phyloP scores from a whole-genome alignment of 2,329 filamentous ascomycete species.

The Clonostachys solani region DNA sequence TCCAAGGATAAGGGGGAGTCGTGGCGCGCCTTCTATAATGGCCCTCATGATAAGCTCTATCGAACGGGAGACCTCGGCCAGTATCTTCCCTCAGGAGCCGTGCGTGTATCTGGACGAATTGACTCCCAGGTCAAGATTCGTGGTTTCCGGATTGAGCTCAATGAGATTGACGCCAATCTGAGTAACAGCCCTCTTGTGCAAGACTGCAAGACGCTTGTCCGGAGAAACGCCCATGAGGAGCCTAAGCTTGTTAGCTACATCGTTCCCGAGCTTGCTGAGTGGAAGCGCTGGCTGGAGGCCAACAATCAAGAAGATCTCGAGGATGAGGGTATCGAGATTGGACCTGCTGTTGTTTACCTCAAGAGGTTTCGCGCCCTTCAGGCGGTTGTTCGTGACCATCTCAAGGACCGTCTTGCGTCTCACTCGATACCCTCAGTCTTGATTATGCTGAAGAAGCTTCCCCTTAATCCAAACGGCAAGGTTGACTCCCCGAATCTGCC shows the following conservation, averaged over 20 bases:
- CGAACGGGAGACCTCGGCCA: constrained; percentile 81
- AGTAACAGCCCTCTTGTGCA: constrained; percentile 70
- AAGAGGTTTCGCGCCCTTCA: constrained; percentile 42
- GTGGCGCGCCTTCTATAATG: constrained; percentile 76
- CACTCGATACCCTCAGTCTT: constrained; percentile 26
- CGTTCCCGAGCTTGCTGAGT: constrained; percentile 73
- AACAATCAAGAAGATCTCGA: constrained; percentile 49
- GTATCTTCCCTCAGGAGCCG: constrained; percentile 61
- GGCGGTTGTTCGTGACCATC: constrained; percentile 54
- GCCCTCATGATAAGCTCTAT: constrained; percentile 82
- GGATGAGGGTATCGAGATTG: constrained; percentile 45
- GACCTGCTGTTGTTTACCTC: constrained; percentile 31
- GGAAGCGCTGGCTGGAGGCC: constrained; percentile 61
- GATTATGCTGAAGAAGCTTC: constrained; percentile 45
- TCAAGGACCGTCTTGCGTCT: constrained; percentile 54
- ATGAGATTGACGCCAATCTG: constrained; percentile 85
- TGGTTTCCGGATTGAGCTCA: constrained; percentile 91
- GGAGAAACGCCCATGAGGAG: constrained; percentile 45
- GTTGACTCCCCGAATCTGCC: constrained; percentile 74
- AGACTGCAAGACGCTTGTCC: constrained; percentile 81
- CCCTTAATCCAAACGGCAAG: constrained; percentile 73
- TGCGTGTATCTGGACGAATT: constrained; percentile 73
- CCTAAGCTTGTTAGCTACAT: constrained; percentile 85
- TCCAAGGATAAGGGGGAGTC: constrained; percentile 47
- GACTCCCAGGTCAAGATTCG: constrained; percentile 95